A percentile compares a stretch with the other conserved stretches of the same genome.
Evolutionary conservation across 2,329 filamentous ascomycete genomes (phyloP).

Genomic region (Colletotrichum falcatum): DNA sequence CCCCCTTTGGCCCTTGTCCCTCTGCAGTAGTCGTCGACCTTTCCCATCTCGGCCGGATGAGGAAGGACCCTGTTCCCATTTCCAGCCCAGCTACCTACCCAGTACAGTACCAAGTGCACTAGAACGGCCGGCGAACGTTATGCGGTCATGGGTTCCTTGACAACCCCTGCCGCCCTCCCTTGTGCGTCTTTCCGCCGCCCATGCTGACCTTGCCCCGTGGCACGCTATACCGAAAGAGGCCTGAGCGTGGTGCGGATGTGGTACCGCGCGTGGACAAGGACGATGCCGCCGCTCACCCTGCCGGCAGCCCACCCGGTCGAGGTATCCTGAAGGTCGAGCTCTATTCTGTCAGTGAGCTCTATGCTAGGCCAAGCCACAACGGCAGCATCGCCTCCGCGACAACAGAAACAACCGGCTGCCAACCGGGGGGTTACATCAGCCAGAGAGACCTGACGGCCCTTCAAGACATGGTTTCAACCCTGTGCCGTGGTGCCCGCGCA

Average conservation of each 20-base stretch:
- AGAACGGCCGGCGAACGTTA: slow-evolving; percentile 31
- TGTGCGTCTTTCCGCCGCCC: slow-evolving; percentile 20
- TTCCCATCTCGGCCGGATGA: slow-evolving; percentile 35
- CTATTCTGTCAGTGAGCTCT: slow-evolving; percentile 2
- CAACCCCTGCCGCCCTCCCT: slow-evolving; percentile 32
- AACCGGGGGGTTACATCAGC: slow-evolving; percentile 32
- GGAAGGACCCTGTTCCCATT: slow-evolving; percentile 40
- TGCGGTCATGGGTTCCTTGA: slow-evolving; percentile 35
- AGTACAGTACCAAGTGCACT: neutral
- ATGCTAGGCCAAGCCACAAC: slow-evolving; percentile 21
- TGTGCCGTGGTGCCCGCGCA: slow-evolving; percentile 21
- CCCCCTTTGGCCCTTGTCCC: slow-evolving; percentile 21
- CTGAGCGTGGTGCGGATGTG: slow-evolving; percentile 7
- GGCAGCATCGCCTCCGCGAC: slow-evolving; percentile 17
- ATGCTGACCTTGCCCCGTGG: slow-evolving; percentile 35
- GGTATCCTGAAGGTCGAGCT: slow-evolving; percentile 26
- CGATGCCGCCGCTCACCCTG: slow-evolving; percentile 5
- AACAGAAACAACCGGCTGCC: slow-evolving; percentile 28
- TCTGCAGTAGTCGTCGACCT: slow-evolving; percentile 7
- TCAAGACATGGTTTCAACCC: slow-evolving; percentile 39
- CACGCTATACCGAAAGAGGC: slow-evolving; percentile 29
- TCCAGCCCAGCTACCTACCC: neutral
- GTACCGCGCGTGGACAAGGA: slow-evolving; percentile 3
- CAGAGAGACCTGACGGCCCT: slow-evolving; percentile 35
- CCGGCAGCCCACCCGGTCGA: slow-evolving; percentile 17